Evolutionary conservation across 352 stramenopile species (phyloP).

Genomic region (Aphanomyces invadans): DNA sequence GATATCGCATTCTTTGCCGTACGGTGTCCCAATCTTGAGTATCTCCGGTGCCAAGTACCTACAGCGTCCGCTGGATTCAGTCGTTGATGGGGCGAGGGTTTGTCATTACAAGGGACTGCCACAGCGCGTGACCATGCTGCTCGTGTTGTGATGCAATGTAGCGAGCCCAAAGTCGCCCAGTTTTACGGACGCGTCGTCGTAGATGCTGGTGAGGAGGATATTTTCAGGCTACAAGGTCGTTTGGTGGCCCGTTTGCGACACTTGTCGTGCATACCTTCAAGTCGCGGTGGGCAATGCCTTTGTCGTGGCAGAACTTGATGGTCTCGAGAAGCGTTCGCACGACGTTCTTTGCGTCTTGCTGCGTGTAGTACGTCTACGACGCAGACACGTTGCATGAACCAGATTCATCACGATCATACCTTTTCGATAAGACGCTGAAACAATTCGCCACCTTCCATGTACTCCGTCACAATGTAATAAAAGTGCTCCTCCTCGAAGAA

Average conservation of each 20-base stretch:
- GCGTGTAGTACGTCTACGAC: conserved; percentile 23
- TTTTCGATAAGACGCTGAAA: conserved; percentile 87
- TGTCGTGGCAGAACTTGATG: conserved; percentile 85
- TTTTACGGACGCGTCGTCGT: conserved; percentile 81
- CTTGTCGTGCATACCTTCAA: conserved; percentile 36
- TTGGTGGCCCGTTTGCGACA: too few relatives aligned
- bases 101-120: conserved; percentile 53
- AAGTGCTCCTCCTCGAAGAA: conserved; percentile 86
- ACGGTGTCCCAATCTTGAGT: conserved; percentile 63
- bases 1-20: conserved; percentile 78
- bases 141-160: conserved; percentile 54
- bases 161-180: conserved; percentile 80
- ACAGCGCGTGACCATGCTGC: conserved; percentile 63
- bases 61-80: not conserved
- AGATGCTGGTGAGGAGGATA: conserved; percentile 67
- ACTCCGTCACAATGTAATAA: conserved; percentile 87
- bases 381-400: not conserved
- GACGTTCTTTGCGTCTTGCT: conserved; percentile 23
- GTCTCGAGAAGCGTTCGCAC: conserved; percentile 44
- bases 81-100: too few relatives aligned
- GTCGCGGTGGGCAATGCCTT: conserved; percentile 71
- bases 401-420: conserved; percentile 12
- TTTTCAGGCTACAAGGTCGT: conserved; percentile 86
- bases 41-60: conserved; percentile 79
- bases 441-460: conserved; percentile 77